Conservation (phyloP, 2,329 filamentous ascomycete genomes). For the Aspergillus sp. region DNA sequence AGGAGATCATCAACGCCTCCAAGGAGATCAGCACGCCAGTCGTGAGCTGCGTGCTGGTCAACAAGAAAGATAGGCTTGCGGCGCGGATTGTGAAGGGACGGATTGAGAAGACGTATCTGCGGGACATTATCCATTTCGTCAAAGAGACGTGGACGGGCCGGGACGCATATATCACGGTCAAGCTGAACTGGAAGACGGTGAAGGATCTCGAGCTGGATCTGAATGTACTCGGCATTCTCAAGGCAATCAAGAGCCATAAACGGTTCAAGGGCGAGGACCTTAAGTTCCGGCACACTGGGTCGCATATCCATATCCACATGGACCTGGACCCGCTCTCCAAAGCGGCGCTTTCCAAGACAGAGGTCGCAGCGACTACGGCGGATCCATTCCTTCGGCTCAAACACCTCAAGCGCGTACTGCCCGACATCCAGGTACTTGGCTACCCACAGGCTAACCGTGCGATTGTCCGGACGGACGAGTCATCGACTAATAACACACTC, state of each 20-base stretch:
- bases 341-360: constrained; percentile 30
- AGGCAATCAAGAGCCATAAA: constrained; percentile 68
- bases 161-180: constrained; percentile 66
- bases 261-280: constrained; percentile 64
- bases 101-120: constrained; percentile 88
- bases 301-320: constrained; percentile 64
- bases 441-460: constrained; percentile 78
- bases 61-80: constrained; percentile 62
- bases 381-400: constrained; percentile 58
- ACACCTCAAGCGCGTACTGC: constrained; percentile 71
- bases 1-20: constrained; percentile 99
- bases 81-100: constrained; percentile 87
- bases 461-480: constrained; percentile 74
- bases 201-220: constrained; percentile 75
- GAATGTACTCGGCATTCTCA: constrained; percentile 59
- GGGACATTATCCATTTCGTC: constrained; percentile 69
- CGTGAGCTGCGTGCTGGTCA: constrained; percentile 76
- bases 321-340: constrained; percentile 34
- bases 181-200: constrained; percentile 71
- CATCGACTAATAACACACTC: constrained; percentile 60
- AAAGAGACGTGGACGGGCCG: constrained; percentile 81
- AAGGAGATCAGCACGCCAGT: constrained; percentile 90
- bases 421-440: constrained; percentile 76
- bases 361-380: constrained; percentile 33
- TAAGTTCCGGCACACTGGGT: constrained; percentile 40